These are phyloP conservation scores for Geotrichum candidum DNA, from an alignment of 1,139 yeast genomes.

Conservation along the genomic window DNA sequence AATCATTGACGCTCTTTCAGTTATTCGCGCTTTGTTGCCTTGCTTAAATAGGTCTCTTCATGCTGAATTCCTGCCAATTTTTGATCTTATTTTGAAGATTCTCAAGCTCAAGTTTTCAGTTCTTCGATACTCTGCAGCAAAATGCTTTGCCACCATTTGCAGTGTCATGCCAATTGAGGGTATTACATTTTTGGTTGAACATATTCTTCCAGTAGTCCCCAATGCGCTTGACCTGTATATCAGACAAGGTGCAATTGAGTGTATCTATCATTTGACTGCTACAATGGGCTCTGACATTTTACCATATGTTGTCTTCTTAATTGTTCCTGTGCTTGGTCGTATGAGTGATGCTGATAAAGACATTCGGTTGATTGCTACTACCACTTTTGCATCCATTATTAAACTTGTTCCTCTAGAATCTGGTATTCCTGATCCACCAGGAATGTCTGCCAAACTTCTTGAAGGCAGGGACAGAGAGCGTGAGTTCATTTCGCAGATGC, in stretches of 20 bases:
- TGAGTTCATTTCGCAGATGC: constrained; percentile 93
- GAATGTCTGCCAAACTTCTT: constrained; percentile 77
- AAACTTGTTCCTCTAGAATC: constrained; percentile 95
- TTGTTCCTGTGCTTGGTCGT: constrained; percentile 93
- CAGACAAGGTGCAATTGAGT: constrained; percentile 92
- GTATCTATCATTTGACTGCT: constrained; percentile 75
- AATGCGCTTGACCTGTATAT: constrained; percentile 71
- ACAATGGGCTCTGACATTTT: constrained; percentile 85
- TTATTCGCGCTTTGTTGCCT: constrained; percentile 69
- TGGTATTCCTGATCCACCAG: constrained; percentile 94
- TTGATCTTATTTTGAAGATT: constrained; percentile 53
- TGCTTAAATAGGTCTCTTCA: constrained; percentile 49
- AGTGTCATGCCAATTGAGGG: constrained; percentile 66
- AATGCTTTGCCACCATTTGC: constrained; percentile 79
- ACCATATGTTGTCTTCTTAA: constrained; percentile 91
- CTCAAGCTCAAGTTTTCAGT: constrained; percentile 69
- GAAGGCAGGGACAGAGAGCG: constrained; percentile 91
- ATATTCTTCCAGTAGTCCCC: constrained; percentile 71
- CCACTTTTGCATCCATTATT: constrained; percentile 93
- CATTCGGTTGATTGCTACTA: constrained; percentile 85
- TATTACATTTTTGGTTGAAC: constrained; percentile 73
- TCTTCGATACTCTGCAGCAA: constrained; percentile 83
- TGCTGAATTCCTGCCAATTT: constrained; percentile 43
- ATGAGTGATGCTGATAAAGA: constrained; percentile 95
- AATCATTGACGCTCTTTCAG: constrained; percentile 80